Evolutionary conservation across 768 basidiomycete species (phyloP).

Genomic region (Lactarius trivialis): DNA sequence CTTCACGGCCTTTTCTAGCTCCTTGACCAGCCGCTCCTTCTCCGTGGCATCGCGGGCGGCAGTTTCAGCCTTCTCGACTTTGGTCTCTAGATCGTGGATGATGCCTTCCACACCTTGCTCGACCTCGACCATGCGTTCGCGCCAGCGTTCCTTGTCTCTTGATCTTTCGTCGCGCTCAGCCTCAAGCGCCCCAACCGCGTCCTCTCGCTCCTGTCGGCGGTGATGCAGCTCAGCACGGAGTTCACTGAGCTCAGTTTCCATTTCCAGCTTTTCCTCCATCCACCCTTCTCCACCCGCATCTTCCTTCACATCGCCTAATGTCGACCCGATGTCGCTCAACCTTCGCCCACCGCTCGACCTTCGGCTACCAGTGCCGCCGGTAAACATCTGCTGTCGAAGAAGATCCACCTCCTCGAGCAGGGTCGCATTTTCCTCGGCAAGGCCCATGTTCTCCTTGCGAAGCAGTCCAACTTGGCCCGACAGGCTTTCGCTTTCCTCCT

Average conservation of each 20-base stretch:
- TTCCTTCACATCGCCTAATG: conserved; percentile 57
- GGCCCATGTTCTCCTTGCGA: conserved; percentile 36
- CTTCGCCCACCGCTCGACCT: conserved; percentile 37
- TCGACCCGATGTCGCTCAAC: conserved; percentile 44
- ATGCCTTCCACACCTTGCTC: conserved; percentile 64
- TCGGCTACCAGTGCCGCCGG: conserved; percentile 27
- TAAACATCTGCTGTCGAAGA: conserved; percentile 18
- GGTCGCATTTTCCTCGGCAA: conserved; percentile 20
- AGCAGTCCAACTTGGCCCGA: conserved; percentile 47
- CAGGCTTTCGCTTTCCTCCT: conserved; percentile 77
- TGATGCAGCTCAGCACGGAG: conserved; percentile 35
- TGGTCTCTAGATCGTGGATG: conserved; percentile 56
- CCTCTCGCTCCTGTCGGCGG: conserved; percentile 32
- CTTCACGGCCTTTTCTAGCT: conserved; percentile 40
- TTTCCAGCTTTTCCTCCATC: conserved; percentile 62
- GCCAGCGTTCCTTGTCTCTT: conserved; percentile 64
- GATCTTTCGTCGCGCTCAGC: conserved; percentile 52
- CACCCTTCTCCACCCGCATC: conserved; percentile 58
- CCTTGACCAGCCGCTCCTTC: conserved; percentile 36
- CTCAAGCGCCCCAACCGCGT: conserved; percentile 41
- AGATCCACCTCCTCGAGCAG: conserved; percentile 20
- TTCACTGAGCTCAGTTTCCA: conserved; percentile 34
- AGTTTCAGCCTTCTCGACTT: conserved; percentile 46
- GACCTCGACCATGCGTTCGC: conserved; percentile 62
- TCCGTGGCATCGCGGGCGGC: conserved; percentile 36